phyloP scores from a whole-genome alignment of 306 rosid genomes.

The Cicer chorassanicum region DNA sequence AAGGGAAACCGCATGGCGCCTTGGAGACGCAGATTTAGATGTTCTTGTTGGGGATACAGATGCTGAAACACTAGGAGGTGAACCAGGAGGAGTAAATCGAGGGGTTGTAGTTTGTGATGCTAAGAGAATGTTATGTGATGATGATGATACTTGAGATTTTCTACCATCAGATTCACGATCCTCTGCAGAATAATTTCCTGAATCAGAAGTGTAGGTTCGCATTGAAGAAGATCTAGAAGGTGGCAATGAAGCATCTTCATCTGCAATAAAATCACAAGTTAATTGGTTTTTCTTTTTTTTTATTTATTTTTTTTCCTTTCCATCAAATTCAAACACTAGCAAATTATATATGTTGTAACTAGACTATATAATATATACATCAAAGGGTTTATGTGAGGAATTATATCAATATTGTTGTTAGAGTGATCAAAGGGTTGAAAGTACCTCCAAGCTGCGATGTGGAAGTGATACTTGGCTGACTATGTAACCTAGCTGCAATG shows the following conservation, averaged over 20 bases:
- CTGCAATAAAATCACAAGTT: conserved; percentile 51
- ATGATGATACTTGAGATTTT: conserved; percentile 55
- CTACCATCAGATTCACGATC: conserved; percentile 68
- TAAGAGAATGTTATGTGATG: conserved; percentile 59
- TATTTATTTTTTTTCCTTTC: too few relatives aligned
- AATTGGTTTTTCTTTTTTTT: too few relatives aligned
- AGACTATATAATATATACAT: too few relatives aligned
- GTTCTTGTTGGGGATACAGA: conserved; percentile 79
- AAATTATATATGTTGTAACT: too few relatives aligned
- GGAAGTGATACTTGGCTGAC: conserved; percentile 56
- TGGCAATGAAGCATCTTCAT: conserved; percentile 58
- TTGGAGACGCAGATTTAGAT: conserved; percentile 82
- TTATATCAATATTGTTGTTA: too few relatives aligned
- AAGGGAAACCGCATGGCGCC: conserved; percentile 74
- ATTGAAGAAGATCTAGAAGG: conserved; percentile 63
- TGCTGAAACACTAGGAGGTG: conserved; percentile 78
- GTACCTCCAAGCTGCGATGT: conserved; percentile 63
- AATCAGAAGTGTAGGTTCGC: conserved; percentile 50
- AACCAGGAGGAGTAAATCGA: conserved; percentile 73
- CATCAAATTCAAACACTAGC: too few relatives aligned
- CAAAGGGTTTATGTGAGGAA: too few relatives aligned
- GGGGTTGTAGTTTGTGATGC: conserved; percentile 84
- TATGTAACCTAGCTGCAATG: conserved; percentile 50
- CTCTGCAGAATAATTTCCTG: conserved; percentile 57
- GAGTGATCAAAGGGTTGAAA: conserved; percentile 2